Conservation (phyloP, 306 rosid species). For the Neltuma alba region DNA sequence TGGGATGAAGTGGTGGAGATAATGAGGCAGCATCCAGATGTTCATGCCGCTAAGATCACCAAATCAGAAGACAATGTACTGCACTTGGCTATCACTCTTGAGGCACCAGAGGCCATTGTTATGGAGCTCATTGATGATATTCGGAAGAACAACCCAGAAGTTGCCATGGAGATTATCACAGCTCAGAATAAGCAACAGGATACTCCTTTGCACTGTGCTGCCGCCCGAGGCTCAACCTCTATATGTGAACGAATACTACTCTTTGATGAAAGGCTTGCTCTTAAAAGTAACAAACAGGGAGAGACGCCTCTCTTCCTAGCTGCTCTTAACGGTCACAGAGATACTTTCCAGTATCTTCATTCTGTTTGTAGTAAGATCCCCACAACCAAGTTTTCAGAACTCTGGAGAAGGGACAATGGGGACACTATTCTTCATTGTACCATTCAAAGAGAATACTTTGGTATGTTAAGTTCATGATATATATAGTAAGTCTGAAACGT, state of each 20-base stretch:
- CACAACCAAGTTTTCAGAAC: not conserved
- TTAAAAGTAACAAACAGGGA: slow-evolving; percentile 19
- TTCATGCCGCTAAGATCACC: slow-evolving; percentile 26
- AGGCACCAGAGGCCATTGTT: not conserved
- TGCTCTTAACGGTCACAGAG: slow-evolving; percentile 19
- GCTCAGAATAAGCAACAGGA: slow-evolving; percentile 9
- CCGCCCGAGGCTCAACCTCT: slow-evolving; percentile 26
- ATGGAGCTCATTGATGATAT: not conserved
- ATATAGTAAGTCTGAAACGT: not conserved
- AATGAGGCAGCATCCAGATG: not conserved
- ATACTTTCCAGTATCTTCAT: slow-evolving; percentile 40
- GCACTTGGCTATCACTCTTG: not conserved
- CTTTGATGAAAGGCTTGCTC: not conserved
- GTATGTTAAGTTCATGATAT: not conserved
- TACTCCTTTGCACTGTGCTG: slow-evolving; percentile 23
- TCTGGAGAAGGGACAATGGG: slow-evolving; percentile 1
- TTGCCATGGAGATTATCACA: not conserved
- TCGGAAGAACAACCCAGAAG: too few relatives aligned
- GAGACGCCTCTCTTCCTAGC: slow-evolving; percentile 18
- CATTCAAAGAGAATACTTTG: not conserved
- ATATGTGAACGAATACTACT: slow-evolving; percentile 32
- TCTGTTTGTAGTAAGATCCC: not conserved
- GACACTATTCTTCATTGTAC: slow-evolving; percentile 22
- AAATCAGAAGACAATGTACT: not conserved
- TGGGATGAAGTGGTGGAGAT: slow-evolving; percentile 10